phyloP scores from a whole-genome alignment of 2,329 filamentous ascomycete genomes.

The Aspergillus nomiae region DNA sequence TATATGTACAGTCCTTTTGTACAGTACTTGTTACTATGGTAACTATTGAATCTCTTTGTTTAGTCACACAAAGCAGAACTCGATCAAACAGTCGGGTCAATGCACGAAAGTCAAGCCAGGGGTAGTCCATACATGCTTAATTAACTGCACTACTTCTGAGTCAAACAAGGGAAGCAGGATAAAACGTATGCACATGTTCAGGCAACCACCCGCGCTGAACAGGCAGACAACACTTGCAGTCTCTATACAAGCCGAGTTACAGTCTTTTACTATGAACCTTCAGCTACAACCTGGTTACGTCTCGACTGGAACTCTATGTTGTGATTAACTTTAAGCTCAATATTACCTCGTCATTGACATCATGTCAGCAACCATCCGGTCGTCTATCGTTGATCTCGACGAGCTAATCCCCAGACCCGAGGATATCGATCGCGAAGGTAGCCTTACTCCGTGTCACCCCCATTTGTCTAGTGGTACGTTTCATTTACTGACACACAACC shows the following conservation, averaged over 20 bases:
- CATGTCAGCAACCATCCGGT: constrained; percentile 12
- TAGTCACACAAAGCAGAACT: no score
- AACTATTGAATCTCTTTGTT: not conserved
- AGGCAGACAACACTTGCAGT: not conserved
- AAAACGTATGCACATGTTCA: no score
- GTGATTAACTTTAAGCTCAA: no score
- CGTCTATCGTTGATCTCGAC: constrained; percentile 10
- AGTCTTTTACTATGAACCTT: not conserved
- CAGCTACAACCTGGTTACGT: not conserved
- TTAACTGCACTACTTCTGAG: no score
- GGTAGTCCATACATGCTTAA: no score
- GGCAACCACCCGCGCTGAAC: not conserved
- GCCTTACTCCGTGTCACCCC: not conserved
- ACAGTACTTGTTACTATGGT: not conserved
- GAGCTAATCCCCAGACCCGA: not conserved
- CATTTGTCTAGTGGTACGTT: no score
- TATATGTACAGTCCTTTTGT: no score
- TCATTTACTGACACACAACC: not conserved
- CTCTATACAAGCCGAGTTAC: not conserved
- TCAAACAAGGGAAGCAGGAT: no score
- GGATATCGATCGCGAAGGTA: constrained; percentile 7
- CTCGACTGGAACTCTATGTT: not conserved
- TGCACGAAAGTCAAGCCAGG: no score
- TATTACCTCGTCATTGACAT: not conserved
- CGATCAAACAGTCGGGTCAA: no score